Evolutionary conservation across 2,329 filamentous ascomycete species (phyloP).

Genomic region (Didymella exigua): DNA sequence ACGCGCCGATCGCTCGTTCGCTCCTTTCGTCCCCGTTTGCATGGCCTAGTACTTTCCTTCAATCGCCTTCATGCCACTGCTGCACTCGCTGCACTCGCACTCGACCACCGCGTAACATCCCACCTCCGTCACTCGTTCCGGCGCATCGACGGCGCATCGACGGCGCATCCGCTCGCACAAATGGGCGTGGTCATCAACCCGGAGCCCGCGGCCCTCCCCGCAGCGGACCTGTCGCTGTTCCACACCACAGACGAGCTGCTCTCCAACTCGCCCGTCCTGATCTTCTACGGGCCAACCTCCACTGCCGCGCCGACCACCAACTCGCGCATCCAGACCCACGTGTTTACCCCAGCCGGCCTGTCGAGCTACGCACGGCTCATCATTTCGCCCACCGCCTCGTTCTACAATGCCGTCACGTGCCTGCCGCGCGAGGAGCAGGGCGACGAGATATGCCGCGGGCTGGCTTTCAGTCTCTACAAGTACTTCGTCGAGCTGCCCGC

Average conservation of each 20-base stretch:
- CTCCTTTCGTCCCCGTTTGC: constrained; percentile 11
- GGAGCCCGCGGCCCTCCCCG: constrained; percentile 75
- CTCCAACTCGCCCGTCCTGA: constrained; percentile 77
- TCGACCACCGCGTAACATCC: constrained; percentile 14
- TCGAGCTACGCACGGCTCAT: constrained; percentile 90
- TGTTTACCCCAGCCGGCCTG: constrained; percentile 87
- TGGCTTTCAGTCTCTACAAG: constrained; percentile 91
- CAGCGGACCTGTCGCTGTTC: constrained; percentile 85
- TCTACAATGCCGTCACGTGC: constrained; percentile 88
- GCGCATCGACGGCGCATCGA: constrained; percentile 25
- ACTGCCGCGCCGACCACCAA: constrained; percentile 87
- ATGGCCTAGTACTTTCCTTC: constrained; percentile 4
- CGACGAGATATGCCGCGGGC: constrained; percentile 86
- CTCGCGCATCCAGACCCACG: constrained; percentile 91
- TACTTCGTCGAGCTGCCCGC: constrained; percentile 90
- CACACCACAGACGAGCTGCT: constrained; percentile 85
- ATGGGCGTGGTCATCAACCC: constrained; percentile 81
- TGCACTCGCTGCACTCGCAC: constrained; percentile 6
- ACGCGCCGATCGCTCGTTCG: constrained; percentile 2
- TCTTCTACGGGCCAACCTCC: constrained; percentile 92
- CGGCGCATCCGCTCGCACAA: constrained; percentile 39
- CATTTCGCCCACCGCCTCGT: constrained; percentile 87
- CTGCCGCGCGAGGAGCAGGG: constrained; percentile 93
- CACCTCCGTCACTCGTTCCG: constrained; percentile 40
- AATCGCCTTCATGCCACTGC: constrained; percentile 33